Base-by-base conservation (phyloP, 345 rosid genomes). In the Linum tenue region DNA sequence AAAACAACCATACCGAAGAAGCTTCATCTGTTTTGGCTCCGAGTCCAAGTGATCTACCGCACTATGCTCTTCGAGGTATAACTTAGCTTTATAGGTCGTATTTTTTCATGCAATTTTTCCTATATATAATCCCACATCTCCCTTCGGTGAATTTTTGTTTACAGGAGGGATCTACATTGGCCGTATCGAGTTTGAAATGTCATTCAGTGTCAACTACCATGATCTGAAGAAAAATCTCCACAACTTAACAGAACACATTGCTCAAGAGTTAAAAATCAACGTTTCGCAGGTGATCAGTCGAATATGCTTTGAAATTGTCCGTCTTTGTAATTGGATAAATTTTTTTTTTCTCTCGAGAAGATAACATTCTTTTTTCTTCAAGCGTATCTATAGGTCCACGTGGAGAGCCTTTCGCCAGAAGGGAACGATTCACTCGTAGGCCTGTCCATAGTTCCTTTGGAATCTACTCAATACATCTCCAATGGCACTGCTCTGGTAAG, bases 401-500 rank as follows among this genome's bases (percentile, higher is more conserved):
- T 86, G 63, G 74, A 83, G 69, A 80, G 84, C 63, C 53, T 82
- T 75, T 75, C 80, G 4, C 73, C 92, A 5, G 63, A 76, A 75
- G 97, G 90, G 75, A 88, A 85, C 58, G 58, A 56, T 66, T 82
- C 95, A 6, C 69, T 84, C 53, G 16, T 90, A 65, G 70, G 65
- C 73, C 81, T 87, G 83, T 81, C 80, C 69, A 67, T 90, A 64
- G 57, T 80, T 69, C 91, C 96, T 69, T 70, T 77, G 37, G 85
- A 74, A 77, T 66, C 84, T 55, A 75, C 79, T 50, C 66, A 67
- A 59, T 69, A 63, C 69, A 80, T 94, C 56, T 80, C 97, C 44
- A 86, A 85, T 68, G 70, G 64, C 67, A 78, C 88, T 62, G 99
- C 95, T 60, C 72, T 38, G 59, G 97, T 86, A 75, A 69, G 80